Conservation (phyloP, 371 early-diverging fungal species). For the Thermomucor indicae-seudaticae region DNA sequence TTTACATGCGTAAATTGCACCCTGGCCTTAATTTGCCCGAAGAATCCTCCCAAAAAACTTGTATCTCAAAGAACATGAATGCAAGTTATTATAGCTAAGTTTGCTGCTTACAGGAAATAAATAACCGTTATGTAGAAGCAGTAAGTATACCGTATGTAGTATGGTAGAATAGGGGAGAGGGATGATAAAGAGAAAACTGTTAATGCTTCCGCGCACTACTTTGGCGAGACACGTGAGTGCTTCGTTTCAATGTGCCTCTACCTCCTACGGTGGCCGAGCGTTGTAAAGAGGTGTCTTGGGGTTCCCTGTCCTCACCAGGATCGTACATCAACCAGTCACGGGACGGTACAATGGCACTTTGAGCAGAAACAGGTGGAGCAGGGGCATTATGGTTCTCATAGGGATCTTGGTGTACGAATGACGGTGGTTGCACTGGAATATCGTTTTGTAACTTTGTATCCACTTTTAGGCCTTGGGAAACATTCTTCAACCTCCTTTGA, state of each 20-base stretch:
- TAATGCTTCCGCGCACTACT: neutral
- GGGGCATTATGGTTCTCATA: no score
- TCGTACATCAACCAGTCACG: slow-evolving; percentile 23
- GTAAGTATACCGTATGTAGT: neutral
- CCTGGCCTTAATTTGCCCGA: no score
- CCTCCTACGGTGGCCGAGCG: slow-evolving; percentile 10
- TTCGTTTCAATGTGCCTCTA: neutral
- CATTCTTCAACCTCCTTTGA: slow-evolving; percentile 19
- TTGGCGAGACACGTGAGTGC: slow-evolving; percentile 3
- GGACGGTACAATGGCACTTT: slow-evolving; percentile 33
- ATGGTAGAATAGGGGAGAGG: neutral
- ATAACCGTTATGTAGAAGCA: no score
- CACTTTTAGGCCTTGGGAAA: slow-evolving; percentile 36
- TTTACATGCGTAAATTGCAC: no score
- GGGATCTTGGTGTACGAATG: neutral
- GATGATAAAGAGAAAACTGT: neutral
- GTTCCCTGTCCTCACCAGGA: slow-evolving; percentile 10
- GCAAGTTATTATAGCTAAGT: no score
- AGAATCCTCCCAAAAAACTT: no score
- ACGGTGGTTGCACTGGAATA: neutral
- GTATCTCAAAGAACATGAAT: no score
- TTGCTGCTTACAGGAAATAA: no score
- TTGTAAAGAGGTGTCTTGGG: slow-evolving; percentile 5
- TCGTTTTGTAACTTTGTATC: slow-evolving; percentile 17
- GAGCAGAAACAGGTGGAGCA: slow-evolving; percentile 12